phyloP scores from a whole-genome alignment of 106 monocot species.

The Dendrobium officinale region DNA sequence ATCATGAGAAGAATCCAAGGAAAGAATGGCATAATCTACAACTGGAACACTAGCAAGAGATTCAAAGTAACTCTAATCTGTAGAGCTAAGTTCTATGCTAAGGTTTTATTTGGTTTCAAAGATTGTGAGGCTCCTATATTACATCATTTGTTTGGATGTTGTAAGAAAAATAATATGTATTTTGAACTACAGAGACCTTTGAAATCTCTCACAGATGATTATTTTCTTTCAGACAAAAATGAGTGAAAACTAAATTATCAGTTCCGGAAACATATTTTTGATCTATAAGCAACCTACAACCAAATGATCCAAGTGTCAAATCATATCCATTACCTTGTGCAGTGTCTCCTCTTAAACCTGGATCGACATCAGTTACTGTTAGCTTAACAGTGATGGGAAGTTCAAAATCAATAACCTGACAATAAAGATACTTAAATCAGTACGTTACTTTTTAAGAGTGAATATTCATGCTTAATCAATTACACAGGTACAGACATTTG shows the following conservation, averaged over 20 bases:
- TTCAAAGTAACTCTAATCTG: background rate
- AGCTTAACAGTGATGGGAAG: conserved; percentile 78
- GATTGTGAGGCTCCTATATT: background rate
- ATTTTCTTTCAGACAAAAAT: too few relatives aligned
- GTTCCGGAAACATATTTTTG: background rate
- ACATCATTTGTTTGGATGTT: background rate
- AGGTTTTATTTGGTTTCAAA: background rate
- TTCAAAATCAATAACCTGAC: conserved; percentile 91
- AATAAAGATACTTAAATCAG: background rate
- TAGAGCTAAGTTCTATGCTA: background rate
- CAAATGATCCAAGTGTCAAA: background rate
- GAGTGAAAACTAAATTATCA: background rate
- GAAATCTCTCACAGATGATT: background rate
- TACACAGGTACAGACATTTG: background rate
- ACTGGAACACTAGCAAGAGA: background rate
- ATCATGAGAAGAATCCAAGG: background rate
- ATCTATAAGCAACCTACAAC: background rate
- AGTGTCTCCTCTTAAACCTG: conserved; percentile 74
- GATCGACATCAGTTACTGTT: conserved; percentile 70
- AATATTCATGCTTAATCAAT: background rate
- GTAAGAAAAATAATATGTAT: background rate
- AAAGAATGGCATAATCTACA: background rate
- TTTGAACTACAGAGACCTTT: background rate
- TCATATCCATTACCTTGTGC: conserved; percentile 58
- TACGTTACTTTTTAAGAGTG: background rate